Conservation (phyloP, 805 yeast genomes). For the Candida xyloterini region DNA sequence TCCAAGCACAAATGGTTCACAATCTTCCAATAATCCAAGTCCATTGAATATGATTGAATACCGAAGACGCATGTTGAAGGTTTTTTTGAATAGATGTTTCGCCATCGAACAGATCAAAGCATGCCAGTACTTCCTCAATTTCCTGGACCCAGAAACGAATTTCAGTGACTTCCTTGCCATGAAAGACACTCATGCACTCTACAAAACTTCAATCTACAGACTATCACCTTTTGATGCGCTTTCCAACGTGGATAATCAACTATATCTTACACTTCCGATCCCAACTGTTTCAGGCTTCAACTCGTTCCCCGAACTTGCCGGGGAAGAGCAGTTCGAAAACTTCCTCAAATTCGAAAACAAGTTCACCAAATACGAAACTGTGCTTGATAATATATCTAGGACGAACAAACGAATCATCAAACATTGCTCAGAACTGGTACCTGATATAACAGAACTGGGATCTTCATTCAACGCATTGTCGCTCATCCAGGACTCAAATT, state of each 20-base stretch:
- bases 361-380: constrained; percentile 33
- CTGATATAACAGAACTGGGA: constrained; percentile 52
- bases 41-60: constrained; percentile 42
- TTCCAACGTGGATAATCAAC: constrained; percentile 47
- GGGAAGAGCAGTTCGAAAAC: constrained; percentile 29
- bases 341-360: constrained; percentile 31
- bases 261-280: constrained; percentile 60
- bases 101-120: constrained; percentile 52
- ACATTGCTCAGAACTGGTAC: constrained; percentile 43
- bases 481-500: constrained; percentile 39
- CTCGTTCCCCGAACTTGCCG: constrained; percentile 24
- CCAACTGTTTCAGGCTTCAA: constrained; percentile 39
- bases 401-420: constrained; percentile 46
- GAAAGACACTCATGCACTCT: constrained; percentile 51
- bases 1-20: constrained; percentile 2
- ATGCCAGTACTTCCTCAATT: constrained; percentile 65
- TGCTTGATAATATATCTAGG: constrained; percentile 31
- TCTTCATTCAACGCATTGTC: constrained; percentile 52
- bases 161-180: constrained; percentile 73
- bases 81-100: constrained; percentile 75
- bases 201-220: constrained; percentile 50
- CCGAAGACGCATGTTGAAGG: constrained; percentile 70
- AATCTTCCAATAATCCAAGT: constrained; percentile 3
- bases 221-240: constrained; percentile 60
- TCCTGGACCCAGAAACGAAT: constrained; percentile 78